Conservation (phyloP, 495 filamentous ascomycete species). For the Penicillium goetzii region DNA sequence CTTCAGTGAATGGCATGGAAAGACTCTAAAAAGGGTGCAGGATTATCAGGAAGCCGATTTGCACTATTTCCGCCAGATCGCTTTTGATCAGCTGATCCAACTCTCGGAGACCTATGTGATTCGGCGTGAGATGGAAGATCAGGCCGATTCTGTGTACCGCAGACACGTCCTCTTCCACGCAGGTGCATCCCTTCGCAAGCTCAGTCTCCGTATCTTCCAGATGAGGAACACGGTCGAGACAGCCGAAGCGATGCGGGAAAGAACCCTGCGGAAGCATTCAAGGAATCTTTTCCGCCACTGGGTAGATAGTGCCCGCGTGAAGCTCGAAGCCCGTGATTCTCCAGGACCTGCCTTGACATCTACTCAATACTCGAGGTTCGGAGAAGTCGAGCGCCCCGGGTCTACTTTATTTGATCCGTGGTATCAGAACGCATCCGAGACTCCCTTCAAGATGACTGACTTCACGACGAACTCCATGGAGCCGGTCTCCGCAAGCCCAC, state of each 20-base stretch:
- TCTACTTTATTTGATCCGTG: conserved; percentile 48
- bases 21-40: conserved; percentile 41
- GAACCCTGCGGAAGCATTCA: conserved; percentile 58
- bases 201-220: conserved; percentile 57
- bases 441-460: conserved; percentile 53
- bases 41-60: conserved; percentile 47
- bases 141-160: conserved; percentile 52
- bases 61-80: conserved; percentile 46
- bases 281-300: conserved; percentile 62
- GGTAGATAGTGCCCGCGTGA: conserved; percentile 53
- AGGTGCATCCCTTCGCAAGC: conserved; percentile 50
- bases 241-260: conserved; percentile 57
- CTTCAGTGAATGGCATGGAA: conserved; percentile 49
- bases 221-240: conserved; percentile 50
- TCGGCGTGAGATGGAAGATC: conserved; percentile 50
- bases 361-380: conserved; percentile 33
- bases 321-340: conserved; percentile 42
- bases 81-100: conserved; percentile 49
- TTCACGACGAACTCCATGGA: conserved; percentile 42
- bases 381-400: conserved; percentile 33
- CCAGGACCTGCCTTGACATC: conserved; percentile 41
- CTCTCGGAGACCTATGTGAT: conserved; percentile 50
- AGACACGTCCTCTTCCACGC: conserved; percentile 50
- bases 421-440: conserved; percentile 45
- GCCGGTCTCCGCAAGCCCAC: conserved; percentile 42